These are phyloP conservation scores for Luffa aegyptiaca DNA, from an alignment of 306 rosid genomes.

Conservation along the genomic window DNA sequence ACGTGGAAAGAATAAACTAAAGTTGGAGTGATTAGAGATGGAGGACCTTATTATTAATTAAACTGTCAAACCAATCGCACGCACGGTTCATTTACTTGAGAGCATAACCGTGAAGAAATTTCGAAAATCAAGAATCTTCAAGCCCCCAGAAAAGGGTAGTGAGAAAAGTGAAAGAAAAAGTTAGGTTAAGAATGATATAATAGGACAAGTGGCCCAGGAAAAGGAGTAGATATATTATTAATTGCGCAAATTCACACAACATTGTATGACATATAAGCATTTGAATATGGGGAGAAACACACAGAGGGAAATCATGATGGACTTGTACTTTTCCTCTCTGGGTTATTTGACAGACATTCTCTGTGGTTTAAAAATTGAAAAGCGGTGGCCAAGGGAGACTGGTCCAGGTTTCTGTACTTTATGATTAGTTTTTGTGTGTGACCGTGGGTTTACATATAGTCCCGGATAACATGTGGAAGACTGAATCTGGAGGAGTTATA, in stretches of 20 bases:
- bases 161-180: not conserved
- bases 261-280: not conserved
- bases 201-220: not conserved
- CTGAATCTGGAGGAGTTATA: constrained; percentile 63
- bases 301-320: not conserved
- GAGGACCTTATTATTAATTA: not conserved
- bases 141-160: not conserved
- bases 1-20: constrained; percentile 16
- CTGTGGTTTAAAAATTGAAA: not conserved
- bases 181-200: not conserved
- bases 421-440: not conserved
- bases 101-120: not conserved
- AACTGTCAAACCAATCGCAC: not conserved
- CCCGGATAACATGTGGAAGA: constrained; percentile 47
- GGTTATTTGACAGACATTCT: constrained; percentile 8
- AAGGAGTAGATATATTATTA: not conserved
- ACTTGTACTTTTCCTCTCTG: constrained; percentile 4
- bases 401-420: constrained; percentile 6
- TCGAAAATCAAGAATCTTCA: not conserved
- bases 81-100: not conserved
- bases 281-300: not conserved
- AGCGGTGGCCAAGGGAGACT: constrained; percentile 1
- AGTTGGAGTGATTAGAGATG: not conserved
- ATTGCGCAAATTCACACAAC: not conserved
- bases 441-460: not conserved